Evolutionary conservation across 352 stramenopile species (phyloP), one percentile per base, ranked within the genome.

Genomic region (Globisporangium okanoganense): DNA sequence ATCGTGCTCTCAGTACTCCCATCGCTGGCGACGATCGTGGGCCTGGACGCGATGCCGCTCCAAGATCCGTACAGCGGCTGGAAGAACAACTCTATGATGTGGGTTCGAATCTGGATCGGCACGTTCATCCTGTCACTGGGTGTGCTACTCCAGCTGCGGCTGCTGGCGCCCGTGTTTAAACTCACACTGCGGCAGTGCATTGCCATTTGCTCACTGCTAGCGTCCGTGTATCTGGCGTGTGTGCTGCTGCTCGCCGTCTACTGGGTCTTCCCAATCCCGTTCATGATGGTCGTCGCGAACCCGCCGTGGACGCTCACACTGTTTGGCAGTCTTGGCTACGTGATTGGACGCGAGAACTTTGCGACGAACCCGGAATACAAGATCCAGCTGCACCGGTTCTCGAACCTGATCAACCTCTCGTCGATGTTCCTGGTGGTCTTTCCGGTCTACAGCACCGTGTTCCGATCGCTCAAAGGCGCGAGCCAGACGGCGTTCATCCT

Each of bases 361-460:
- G 29, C 29, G 29, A 33, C 29, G 29, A 33, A 33, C 6, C 29
- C 29, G 29, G 29, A 33, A 6, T 33, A 33, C 29, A 33, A 33
- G 29, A 6, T 33, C 29, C 29, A 33, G 6, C 29, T 33, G 29
- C 29, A 33, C 29, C 29, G 29, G 6, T 33, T 33, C 29, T 33
- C 29, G 29, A 33, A 33, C 29, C 29, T 33, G 29, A 33, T 33
- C 29, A 33, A 33, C 29, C 29, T 33, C 29, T 33, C 29, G 29
- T 33, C 29, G 29, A 33, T 33, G 29, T 33, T 33, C 29, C 29
- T 33, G 29, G 29, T 33, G 29, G 29, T 33, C 29, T 33, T 33
- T 33, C 29, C 29, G 6, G 18, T 48, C 20, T 62, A 62, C 47
- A 55, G 25, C 27, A n/a, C 47, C 14, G 10, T 54, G 8, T 62